These are phyloP conservation scores for Aureobasidium sp. DNA, from an alignment of 2,329 filamentous ascomycete species.

Conservation along the genomic window DNA sequence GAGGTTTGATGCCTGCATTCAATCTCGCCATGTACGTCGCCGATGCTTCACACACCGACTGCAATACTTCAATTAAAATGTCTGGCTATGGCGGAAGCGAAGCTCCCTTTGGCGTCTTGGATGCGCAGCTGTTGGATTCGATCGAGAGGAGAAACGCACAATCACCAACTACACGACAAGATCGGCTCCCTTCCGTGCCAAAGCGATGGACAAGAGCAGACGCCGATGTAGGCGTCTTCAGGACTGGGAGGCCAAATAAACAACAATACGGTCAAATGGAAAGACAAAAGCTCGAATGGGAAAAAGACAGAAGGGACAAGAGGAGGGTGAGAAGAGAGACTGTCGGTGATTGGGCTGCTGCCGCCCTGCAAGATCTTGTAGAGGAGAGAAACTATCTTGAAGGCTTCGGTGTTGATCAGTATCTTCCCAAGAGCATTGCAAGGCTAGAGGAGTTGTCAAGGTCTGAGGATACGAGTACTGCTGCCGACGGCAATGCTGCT, in stretches of 20 bases:
- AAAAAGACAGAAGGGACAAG: not conserved
- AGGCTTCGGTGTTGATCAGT: not conserved
- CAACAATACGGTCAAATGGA: not conserved
- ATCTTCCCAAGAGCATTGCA: not conserved
- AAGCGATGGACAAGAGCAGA: not conserved
- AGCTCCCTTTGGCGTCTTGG: not conserved
- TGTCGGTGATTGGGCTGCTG: not conserved
- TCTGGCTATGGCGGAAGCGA: not conserved
- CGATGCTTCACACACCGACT: not conserved
- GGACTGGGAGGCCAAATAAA: not conserved
- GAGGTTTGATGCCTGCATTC: not conserved
- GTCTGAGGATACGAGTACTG: not conserved
- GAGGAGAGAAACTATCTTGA: not conserved
- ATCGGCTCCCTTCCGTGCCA: not conserved
- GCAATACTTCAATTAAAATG: not conserved
- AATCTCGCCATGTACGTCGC: not conserved
- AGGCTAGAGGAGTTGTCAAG: not conserved
- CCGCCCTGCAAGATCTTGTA: not conserved
- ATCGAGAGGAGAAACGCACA: not conserved
- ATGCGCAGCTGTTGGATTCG: not conserved
- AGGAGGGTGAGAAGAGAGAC: not conserved
- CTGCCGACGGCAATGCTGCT: not conserved
- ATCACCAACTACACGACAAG: not conserved
- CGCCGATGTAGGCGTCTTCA: not conserved
- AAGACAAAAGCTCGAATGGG: not conserved